phyloP scores from a whole-genome alignment of 345 rosid species.

The Syzygium aromaticum region DNA sequence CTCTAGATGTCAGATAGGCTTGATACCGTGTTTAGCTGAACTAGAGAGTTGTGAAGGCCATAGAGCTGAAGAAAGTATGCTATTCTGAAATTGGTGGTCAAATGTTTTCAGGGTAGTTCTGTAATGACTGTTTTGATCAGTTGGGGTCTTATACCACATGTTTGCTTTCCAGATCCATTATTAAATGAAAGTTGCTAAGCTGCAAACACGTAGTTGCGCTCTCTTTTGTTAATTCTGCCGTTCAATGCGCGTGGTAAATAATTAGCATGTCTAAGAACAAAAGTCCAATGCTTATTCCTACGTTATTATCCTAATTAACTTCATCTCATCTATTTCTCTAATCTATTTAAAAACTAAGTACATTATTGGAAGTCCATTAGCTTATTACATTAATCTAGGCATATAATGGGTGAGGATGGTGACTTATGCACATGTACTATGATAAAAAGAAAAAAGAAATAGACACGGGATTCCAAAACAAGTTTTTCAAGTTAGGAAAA shows the following conservation, averaged over 20 bases:
- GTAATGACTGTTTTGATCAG: not conserved
- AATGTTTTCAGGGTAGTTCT: rapidly evolving
- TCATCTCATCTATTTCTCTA: too few relatives aligned
- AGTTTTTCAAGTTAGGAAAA: too few relatives aligned
- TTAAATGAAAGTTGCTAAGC: not conserved
- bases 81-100: not conserved
- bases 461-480: not conserved
- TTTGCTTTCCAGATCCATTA: not conserved
- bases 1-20: not conserved
- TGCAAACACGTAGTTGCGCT: rapidly evolving
- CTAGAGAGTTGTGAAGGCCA: not conserved
- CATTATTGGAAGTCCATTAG: too few relatives aligned
- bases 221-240: too few relatives aligned
- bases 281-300: too few relatives aligned
- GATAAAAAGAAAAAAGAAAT: not conserved
- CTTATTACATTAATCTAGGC: too few relatives aligned
- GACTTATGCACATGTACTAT: not conserved
- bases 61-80: too few relatives aligned
- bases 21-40: too few relatives aligned
- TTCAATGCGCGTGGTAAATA: too few relatives aligned
- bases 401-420: not conserved
- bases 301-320: too few relatives aligned
- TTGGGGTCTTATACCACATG: not conserved
- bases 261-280: too few relatives aligned
- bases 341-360: too few relatives aligned